Evolutionary conservation across 1,139 yeast genomes (phyloP), one percentile per base, ranked within the genome.

Genomic region (Yamadazyma membranifaciens): DNA sequence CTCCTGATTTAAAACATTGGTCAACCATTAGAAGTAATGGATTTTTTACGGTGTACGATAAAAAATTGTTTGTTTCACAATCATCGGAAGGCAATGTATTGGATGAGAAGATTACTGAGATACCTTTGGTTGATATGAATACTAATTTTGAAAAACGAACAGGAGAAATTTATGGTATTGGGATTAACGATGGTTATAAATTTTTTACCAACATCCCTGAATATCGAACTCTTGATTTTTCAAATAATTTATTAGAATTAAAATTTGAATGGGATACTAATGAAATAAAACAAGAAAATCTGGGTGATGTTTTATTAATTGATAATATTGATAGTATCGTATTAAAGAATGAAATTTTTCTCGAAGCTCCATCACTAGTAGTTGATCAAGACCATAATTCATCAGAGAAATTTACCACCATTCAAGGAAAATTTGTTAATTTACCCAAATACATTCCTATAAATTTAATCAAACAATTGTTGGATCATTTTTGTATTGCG

Each of bases 341-440:
- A 14, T 25, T 39, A 15, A 39, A 39, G 24, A 39, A 39, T 31
- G 41, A 35, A 31, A n/a, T 39, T 5, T 39, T 39, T 16, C 20
- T 39, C 6, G 41, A 39, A 28, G 35, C 35, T 10, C 41, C 41
- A 12, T 16, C 41, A 15, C 12, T 38, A 12, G 37, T 32, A 7
- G 32, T 24, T 7, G 24, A 31, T 10, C 12, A 33, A 6, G 28
- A 13, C n/a, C n/a, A 32, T 17, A 22, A 24, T 11, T 10, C 26
- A 20, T 20, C 24, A 20, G 24, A 20, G 3, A 32, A 11, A 16
- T 35, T 22, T 15, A 14, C 7, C 12, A 17, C 33, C 33, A 26
- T 27, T 24, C 16, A 31, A 20, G 32, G 28, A 3, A 22, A 20
- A 17, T 35, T 24, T 20, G 12, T 31, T 6, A 14, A 34, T 16